Base-by-base conservation (phyloP, 768 basidiomycete genomes). In the Multifurca ochricompacta region DNA sequence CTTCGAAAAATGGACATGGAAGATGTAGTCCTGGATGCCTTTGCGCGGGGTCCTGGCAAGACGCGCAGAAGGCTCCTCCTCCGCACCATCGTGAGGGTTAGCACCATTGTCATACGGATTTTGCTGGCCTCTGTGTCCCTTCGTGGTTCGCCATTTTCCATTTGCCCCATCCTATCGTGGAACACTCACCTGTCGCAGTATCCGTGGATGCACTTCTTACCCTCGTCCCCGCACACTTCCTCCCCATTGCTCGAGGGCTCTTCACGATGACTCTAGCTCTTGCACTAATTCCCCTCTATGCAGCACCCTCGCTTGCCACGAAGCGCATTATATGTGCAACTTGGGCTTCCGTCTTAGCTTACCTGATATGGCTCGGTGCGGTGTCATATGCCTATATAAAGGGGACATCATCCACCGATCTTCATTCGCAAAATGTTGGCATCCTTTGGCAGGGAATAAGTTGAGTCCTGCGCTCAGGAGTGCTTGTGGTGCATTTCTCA, bases 401-500 rank as follows among this genome's bases (percentile, higher is more conserved):
- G 42, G 77, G 76, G n/a, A 67, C 70, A 4, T 70, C 75, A n/a
- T 64, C 65, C 9, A 59, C 65, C 21, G 68, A 68, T 43, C 60
- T 67, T 25, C 67, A 67, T 35, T 73, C 70, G 70, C 60, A 72
- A 30, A 71, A 66, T 50, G 65, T 72, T 47, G 80, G 81, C 23
- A 62, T 71, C 31, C 69, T 83, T 43, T 86, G 83, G 85, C 77
- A 81, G 63, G 80, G 78, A 54, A 71, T 80, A 50, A 78, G 86
- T 60, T 87, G 57, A 56, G 82, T 78, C 18, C 30, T 19, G 4
- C 32, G 13, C 25, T 11, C n/a, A n/a, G 1, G 18, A 19, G 9
- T 39, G 6, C 31, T 16, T 9, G 34, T 34, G 7, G n/a, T 14
- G 7, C 14, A 10, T 53, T 49, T 34, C 52, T 34, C 11, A 28